These are phyloP conservation scores for Venturia asperata DNA, from an alignment of 2,329 filamentous ascomycete species.

Conservation along the genomic window DNA sequence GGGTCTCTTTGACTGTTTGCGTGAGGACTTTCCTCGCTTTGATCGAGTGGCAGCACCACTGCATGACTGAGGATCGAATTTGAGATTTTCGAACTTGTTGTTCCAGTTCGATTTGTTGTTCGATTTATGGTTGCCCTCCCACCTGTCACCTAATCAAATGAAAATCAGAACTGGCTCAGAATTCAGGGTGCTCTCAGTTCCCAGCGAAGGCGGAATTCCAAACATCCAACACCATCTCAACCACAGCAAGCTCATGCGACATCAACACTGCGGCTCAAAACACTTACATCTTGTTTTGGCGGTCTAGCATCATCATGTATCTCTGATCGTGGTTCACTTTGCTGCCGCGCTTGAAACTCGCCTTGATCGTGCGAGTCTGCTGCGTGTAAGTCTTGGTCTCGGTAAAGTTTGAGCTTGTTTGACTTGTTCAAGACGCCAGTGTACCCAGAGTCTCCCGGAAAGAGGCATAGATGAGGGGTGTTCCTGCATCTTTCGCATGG, in stretches of 20 bases:
- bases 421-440: not conserved
- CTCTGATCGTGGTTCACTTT: not conserved
- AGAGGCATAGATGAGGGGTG: not conserved
- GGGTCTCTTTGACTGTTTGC: not conserved
- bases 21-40: not conserved
- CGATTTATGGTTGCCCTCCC: not conserved
- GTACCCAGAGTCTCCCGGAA: not conserved
- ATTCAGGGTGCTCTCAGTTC: not conserved
- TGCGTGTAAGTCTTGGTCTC: not conserved
- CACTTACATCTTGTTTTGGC: not conserved
- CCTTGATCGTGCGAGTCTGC: not conserved
- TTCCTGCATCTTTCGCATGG: constrained; percentile 1
- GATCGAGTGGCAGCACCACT: not conserved
- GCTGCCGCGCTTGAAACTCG: not conserved
- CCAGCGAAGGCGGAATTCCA: not conserved
- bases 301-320: not conserved
- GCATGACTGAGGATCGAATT: not conserved
- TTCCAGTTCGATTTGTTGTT: not conserved
- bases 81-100: not conserved
- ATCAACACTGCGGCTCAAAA: not conserved
- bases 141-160: not conserved
- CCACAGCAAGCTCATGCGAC: not conserved
- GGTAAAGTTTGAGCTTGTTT: not conserved
- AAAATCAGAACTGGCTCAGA: not conserved
- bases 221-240: not conserved